These are phyloP conservation scores for Entelexis paramagnoliae DNA, from an alignment of 1,139 yeast species.

Conservation along the genomic window DNA sequence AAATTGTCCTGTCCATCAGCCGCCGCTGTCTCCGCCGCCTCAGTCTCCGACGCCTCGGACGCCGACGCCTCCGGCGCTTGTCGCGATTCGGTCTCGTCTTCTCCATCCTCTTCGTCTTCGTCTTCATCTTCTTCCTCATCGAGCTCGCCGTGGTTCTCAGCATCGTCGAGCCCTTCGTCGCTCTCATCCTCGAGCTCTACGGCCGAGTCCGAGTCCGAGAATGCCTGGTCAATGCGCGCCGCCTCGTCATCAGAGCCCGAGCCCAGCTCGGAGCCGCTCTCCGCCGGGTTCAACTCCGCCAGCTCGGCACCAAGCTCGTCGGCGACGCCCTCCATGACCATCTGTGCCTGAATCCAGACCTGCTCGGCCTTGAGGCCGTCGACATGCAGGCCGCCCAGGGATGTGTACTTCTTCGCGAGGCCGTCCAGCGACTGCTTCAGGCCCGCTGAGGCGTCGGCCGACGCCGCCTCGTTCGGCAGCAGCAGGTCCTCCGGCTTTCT, in stretches of 20 bases:
- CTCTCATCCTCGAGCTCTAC: background rate
- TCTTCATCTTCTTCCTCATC: slow-evolving; percentile 19
- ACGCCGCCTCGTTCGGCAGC: slow-evolving; percentile 10
- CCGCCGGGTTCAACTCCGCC: slow-evolving; percentile 19
- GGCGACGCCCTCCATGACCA: slow-evolving; percentile 67
- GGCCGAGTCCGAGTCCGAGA: slow-evolving; percentile 1
- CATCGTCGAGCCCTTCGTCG: background rate
- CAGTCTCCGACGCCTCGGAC: background rate
- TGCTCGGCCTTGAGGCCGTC: slow-evolving; percentile 87
- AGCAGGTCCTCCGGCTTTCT: slow-evolving; percentile 17
- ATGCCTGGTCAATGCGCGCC: background rate
- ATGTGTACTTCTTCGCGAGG: slow-evolving; percentile 50
- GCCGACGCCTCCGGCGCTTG: too few species aligned
- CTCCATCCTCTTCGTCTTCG: slow-evolving; percentile 23
- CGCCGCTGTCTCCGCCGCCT: background rate
- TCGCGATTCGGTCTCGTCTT: too few species aligned
- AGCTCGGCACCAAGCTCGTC: slow-evolving; percentile 31
- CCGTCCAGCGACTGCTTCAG: slow-evolving; percentile 58
- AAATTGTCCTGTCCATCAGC: slow-evolving; percentile 37
- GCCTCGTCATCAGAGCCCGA: background rate
- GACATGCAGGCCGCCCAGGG: slow-evolving; percentile 67
- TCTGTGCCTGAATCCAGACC: slow-evolving; percentile 86
- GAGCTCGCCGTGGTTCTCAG: background rate
- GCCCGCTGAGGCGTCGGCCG: slow-evolving; percentile 31
- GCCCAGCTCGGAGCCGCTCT: slow-evolving; percentile 28